Base-by-base conservation (phyloP, 306 rosid genomes). In the Fragaria nilgerrensis region DNA sequence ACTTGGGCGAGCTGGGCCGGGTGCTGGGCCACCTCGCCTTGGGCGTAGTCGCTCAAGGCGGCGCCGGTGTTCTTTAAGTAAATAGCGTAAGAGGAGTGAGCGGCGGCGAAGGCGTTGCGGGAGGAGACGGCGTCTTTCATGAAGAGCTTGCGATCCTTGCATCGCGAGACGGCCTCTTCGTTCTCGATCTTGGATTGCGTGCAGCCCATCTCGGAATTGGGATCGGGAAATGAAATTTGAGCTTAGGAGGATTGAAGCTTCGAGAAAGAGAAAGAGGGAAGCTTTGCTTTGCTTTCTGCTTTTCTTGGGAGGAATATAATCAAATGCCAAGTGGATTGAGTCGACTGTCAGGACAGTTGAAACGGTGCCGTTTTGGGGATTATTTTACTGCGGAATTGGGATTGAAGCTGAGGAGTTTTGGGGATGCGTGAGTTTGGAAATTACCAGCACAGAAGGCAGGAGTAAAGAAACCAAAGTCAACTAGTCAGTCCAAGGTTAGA, bases 101-200 rank as follows among this genome's bases (percentile, higher is more conserved):
- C 94, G 41, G 98, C 97, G 61, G 98, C 98, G 72, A 96, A 92
- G 66, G 93, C 97, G 84, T 96, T 92, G 11, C 99, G 91, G 1
- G 87, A 67, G 0, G 93, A 16, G 3, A 95, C 97, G 0, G 96
- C 92, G 0, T 88, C 94, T 66, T 91, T 95, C 90, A 95, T 95
- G 80, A 25, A 82, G 1, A 56, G 86, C 82, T 89, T 95, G 4
- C 99, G 97, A 0, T 92, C 91, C 70, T 89, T 95, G 87, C 99
- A 95, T 3, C 97, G 90, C 1, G 89, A 80, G 64, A 95, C 93
- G 0, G 96, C 92, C 74, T 95, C 99, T 65, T 95, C 98, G 88
- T 95, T 95, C 82, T 95, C 98, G 89, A 95, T 95, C 87, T 90
- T 95, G 0, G 99, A 95, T 77, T 95, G 98, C 43, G 81, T 75